Conservation (phyloP, 805 yeast genomes). For the Lipomyces sp. region DNA sequence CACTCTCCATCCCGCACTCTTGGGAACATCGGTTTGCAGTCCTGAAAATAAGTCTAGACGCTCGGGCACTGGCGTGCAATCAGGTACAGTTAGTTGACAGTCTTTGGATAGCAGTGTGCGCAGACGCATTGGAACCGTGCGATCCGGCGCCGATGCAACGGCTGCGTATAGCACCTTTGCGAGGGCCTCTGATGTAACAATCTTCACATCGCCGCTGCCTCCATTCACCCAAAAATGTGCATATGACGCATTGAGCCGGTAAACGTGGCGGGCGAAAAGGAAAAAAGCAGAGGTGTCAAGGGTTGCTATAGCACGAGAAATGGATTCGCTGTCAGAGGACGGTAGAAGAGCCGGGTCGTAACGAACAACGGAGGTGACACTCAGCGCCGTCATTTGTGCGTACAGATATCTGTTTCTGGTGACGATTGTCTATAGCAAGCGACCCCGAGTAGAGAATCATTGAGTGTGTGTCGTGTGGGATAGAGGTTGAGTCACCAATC, state of each 20-base stretch:
- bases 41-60: slow-evolving; percentile 24
- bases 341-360: slow-evolving; percentile 22
- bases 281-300: slow-evolving; percentile 16
- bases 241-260: slow-evolving; percentile 19
- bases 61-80: slow-evolving; percentile 2
- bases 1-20: slow-evolving; percentile 51
- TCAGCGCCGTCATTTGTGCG: slow-evolving; percentile 5
- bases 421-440: too few species aligned
- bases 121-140: slow-evolving; percentile 9
- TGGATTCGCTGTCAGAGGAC: slow-evolving; percentile 28
- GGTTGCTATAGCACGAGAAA: slow-evolving; percentile 9
- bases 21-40: slow-evolving; percentile 13
- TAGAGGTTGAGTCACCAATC: too few species aligned
- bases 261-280: slow-evolving; percentile 25
- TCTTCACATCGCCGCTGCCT: not conserved
- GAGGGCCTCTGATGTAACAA: slow-evolving; percentile 3
- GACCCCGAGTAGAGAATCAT: too few species aligned
- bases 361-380: slow-evolving; percentile 19
- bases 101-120: slow-evolving; percentile 13
- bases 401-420: not conserved
- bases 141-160: slow-evolving; percentile 3
- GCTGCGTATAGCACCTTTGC: slow-evolving; percentile 18
- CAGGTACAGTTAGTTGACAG: slow-evolving; percentile 13
- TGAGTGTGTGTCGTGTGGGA: too few species aligned
- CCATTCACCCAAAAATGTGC: slow-evolving; percentile 22